Evolutionary conservation across 768 basidiomycete species (phyloP).

Genomic region (Rhizopogon roseolus): DNA sequence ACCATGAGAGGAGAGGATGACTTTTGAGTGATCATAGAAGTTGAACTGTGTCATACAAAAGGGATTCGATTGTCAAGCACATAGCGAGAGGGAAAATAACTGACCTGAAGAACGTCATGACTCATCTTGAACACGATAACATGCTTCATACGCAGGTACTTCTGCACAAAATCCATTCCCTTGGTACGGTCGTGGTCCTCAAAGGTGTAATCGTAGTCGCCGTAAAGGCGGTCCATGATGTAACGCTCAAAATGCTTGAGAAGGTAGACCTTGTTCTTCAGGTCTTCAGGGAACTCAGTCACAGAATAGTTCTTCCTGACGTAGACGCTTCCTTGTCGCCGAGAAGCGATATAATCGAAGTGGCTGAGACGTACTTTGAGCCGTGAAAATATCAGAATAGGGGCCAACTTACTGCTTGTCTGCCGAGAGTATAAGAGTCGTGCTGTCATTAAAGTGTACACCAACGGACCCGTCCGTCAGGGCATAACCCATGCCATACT

Average conservation of each 20-base stretch:
- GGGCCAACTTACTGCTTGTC: slow-evolving; percentile 68
- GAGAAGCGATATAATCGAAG: slow-evolving; percentile 82
- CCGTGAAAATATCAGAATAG: neutral
- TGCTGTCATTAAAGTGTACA: slow-evolving; percentile 96
- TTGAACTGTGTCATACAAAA: slow-evolving; percentile 67
- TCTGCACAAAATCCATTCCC: slow-evolving; percentile 95
- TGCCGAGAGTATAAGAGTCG: slow-evolving; percentile 77
- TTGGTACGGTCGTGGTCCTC: slow-evolving; percentile 59
- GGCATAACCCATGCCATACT: slow-evolving; percentile 99
- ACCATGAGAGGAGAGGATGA: slow-evolving; percentile 82
- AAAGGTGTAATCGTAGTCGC: slow-evolving; percentile 81
- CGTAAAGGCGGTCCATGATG: slow-evolving; percentile 86
- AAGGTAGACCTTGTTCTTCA: slow-evolving; percentile 89
- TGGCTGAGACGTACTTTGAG: slow-evolving; percentile 43
- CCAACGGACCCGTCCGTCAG: slow-evolving; percentile 93
- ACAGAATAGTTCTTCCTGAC: slow-evolving; percentile 70
- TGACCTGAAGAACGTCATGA: slow-evolving; percentile 91
- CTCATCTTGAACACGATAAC: slow-evolving; percentile 96
- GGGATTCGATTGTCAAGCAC: neutral
- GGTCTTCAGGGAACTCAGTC: slow-evolving; percentile 68
- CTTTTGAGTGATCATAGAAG: slow-evolving; percentile 96
- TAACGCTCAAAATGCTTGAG: slow-evolving; percentile 93
- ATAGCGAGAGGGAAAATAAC: slow-evolving; percentile 13
- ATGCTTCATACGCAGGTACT: slow-evolving; percentile 94
- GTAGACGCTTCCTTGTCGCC: slow-evolving; percentile 60